A percentile compares a stretch with the other conserved stretches of the same genome.
Evolutionary conservation across 768 basidiomycete genomes (phyloP).

Genomic region (Hysterangium stoloniferum): DNA sequence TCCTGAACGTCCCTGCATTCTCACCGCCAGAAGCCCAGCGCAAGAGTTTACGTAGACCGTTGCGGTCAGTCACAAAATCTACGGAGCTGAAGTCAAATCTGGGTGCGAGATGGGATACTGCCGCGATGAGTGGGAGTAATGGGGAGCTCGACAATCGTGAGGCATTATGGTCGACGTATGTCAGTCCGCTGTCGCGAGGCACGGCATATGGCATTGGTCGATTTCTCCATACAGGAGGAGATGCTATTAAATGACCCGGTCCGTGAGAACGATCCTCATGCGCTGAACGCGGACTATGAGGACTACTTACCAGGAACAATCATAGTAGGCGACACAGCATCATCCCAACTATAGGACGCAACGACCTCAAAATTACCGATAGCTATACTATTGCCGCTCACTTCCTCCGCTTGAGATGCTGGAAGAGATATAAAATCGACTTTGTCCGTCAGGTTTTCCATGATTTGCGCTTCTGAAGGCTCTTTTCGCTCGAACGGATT

Average conservation of each 20-base stretch:
- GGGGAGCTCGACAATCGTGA: conserved; percentile 31
- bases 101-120: conserved; percentile 35
- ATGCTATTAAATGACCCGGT: conserved; percentile 42
- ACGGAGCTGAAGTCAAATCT: conserved; percentile 31
- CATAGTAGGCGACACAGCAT: conserved; percentile 37
- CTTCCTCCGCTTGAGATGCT: neutral
- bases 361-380: conserved; percentile 20
- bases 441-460: neutral
- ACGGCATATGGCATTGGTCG: conserved; percentile 43
- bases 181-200: conserved; percentile 41
- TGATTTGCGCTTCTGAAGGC: neutral
- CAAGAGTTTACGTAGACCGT: conserved; percentile 54
- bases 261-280: conserved; percentile 16
- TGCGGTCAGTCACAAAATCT: conserved; percentile 56
- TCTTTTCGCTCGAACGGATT: neutral
- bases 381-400: neutral
- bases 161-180: conserved; percentile 52
- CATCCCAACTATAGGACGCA: conserved; percentile 49
- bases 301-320: conserved; percentile 27
- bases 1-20: conserved; percentile 48
- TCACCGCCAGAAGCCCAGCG: conserved; percentile 36
- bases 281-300: neutral
- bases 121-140: conserved; percentile 50
- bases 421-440: neutral
- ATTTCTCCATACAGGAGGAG: conserved; percentile 50